Conservation (phyloP, 2,329 filamentous ascomycete genomes). For the Aulographum hederae region DNA sequence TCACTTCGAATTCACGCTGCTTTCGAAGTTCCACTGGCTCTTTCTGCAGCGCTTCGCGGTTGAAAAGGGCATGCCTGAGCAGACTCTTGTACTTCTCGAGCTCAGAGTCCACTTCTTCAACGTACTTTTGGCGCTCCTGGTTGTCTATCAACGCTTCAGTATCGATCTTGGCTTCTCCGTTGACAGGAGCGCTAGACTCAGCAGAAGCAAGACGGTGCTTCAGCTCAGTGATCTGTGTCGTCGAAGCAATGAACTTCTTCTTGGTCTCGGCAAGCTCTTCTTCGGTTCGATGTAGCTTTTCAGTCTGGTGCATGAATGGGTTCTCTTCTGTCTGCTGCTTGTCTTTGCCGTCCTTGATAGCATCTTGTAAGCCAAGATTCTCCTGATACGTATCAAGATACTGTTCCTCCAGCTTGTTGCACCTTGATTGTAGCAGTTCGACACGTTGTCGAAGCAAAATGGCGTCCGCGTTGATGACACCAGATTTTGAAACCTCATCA, state of each 20-base stretch:
- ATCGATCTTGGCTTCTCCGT: constrained; percentile 5
- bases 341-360: not conserved
- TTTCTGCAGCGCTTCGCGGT: constrained; percentile 4
- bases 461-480: not conserved
- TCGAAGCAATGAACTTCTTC: constrained; percentile 7
- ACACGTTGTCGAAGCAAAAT: not conserved
- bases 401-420: constrained; percentile 3
- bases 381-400: constrained; percentile 6
- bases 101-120: constrained; percentile 7
- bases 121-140: constrained; percentile 7
- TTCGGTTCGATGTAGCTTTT: not conserved
- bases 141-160: constrained; percentile 6
- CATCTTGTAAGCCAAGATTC: constrained; percentile 5
- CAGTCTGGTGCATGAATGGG: not conserved
- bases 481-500: not conserved
- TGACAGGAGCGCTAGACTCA: constrained; percentile 2
- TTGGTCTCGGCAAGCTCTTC: constrained; percentile 4
- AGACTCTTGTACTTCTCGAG: constrained; percentile 9
- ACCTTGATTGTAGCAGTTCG: not conserved
- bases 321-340: not conserved
- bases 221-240: constrained; percentile 7
- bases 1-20: constrained; percentile 8
- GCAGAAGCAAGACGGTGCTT: constrained; percentile 5
- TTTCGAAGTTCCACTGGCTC: constrained; percentile 6
- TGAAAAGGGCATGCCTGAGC: constrained; percentile 10